Base-by-base conservation (phyloP, 2,329 filamentous ascomycete genomes). In the Sporothrix protearum region DNA sequence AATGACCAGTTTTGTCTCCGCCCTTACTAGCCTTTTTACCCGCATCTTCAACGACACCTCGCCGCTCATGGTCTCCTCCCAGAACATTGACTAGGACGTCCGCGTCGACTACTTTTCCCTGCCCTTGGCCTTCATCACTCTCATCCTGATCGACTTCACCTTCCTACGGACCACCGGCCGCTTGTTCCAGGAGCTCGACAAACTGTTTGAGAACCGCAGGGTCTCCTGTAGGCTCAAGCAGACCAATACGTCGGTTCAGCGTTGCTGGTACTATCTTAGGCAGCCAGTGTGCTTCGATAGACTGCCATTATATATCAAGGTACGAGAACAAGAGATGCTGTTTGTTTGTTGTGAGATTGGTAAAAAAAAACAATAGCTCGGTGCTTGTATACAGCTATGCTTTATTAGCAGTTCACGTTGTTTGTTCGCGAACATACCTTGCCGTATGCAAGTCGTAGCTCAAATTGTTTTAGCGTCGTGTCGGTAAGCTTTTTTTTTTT, bases 131-230 rank as follows among this genome's bases (percentile, higher is more conserved):
- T 28, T 55, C 22, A 55, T 55, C 25, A 55, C 51, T 12, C 22
- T 55, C 22, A 25, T 55, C 51, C 8, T 55, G 8, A 64, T 47
- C 39, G 68, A 49, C 30, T 49, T 71, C 42, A 19, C 25, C 22
- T 22, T 63, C 22, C 70, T 63, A 3, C 63, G 68, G 63, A 71
- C 61, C 19, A 71, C 68, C 7, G 70, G 47, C 28, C 63, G 61
- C 1, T 68, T 63, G 8, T 53, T 71, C 7, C 63, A 71, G 47
- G 64, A 66, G 42, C 30, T 70, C 3, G 68, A 70, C n/a, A 59
- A 71, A 30, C 59, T 71, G 9, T 71, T 71, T 45, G 22, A 55
- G 45, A 25, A 59, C 7, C 1, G 39, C 19, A 39, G 33, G 22
- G 59, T 59, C 1, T 59, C 69, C 4, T 25, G 59, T 9, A 71